phyloP scores from a whole-genome alignment of 139 green algal species.

The Chlamydomonas eustigma region DNA sequence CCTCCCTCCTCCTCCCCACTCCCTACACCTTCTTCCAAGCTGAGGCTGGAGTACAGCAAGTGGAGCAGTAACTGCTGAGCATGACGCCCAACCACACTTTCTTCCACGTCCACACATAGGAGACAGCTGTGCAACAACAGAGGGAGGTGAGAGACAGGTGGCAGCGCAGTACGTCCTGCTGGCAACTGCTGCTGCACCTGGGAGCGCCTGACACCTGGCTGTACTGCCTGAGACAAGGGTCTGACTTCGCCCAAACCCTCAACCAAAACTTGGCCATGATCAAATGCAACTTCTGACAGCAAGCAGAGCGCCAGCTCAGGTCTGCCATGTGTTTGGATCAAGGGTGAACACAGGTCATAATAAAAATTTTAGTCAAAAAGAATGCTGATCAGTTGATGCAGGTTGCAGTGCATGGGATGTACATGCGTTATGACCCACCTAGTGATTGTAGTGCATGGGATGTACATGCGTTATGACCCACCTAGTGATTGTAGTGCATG shows the following conservation, averaged over 20 bases:
- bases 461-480: too few species aligned
- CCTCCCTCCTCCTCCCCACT: not conserved
- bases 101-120: not conserved
- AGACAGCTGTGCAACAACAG: constrained; percentile 3
- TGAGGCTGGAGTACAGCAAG: constrained; percentile 5
- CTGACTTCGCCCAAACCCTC: too few species aligned
- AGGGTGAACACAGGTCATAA: too few species aligned
- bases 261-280: constrained; percentile 52
- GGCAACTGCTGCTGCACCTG: not conserved
- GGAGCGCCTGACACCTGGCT: too few species aligned
- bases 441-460: too few species aligned
- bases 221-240: too few species aligned
- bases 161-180: not conserved
- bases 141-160: not conserved
- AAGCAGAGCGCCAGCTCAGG: constrained; percentile 87
- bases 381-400: too few species aligned
- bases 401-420: too few species aligned
- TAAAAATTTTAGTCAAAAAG: too few species aligned
- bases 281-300: constrained; percentile 81
- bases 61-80: constrained; percentile 9
- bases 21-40: not conserved
- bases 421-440: too few species aligned
- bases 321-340: too few species aligned
- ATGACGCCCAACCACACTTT: not conserved
- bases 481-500: too few species aligned